These are phyloP conservation scores for Lasiodiplodia sp. DNA, from an alignment of 2,329 filamentous ascomycete species.

Conservation along the genomic window DNA sequence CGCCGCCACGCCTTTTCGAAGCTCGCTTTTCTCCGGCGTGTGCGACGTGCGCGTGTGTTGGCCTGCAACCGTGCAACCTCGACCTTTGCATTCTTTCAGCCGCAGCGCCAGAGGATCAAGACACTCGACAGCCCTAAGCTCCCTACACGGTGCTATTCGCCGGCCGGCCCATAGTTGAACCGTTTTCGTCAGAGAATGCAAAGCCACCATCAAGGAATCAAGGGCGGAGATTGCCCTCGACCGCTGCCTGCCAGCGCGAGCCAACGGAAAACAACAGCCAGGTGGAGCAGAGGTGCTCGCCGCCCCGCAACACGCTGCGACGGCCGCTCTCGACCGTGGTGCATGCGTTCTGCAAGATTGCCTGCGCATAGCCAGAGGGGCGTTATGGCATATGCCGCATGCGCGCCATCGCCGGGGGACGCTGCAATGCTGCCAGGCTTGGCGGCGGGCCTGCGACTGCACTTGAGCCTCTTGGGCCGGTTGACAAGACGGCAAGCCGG, in stretches of 20 bases:
- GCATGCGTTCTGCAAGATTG: conserved; percentile 22
- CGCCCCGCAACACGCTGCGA: conserved; percentile 8
- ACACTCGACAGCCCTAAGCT: conserved; percentile 9
- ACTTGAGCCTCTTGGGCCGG: conserved; percentile 2
- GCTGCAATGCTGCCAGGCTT: conserved; percentile 15
- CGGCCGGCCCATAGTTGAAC: not conserved
- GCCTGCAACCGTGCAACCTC: conserved; percentile 4
- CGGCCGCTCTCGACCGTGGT: not conserved
- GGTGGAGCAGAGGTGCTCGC: conserved; percentile 14
- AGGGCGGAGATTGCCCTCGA: not conserved
- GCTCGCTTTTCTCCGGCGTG: not conserved
- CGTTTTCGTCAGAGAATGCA: conserved; percentile 21
- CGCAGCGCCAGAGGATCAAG: not conserved
- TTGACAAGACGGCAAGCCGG: conserved; percentile 16
- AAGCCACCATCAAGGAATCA: conserved; percentile 1
- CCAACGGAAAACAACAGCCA: conserved; percentile 12
- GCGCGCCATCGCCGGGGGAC: conserved; percentile 26
- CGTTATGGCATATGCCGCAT: conserved; percentile 18
- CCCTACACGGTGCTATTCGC: conserved; percentile 10
- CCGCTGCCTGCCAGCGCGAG: conserved; percentile 10
- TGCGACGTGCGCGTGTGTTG: conserved; percentile 11
- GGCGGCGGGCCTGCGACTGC: not conserved
- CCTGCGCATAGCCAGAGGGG: conserved; percentile 15
- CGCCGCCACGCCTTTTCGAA: not conserved
- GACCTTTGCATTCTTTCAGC: not conserved